Base-by-base conservation (phyloP, 2,329 filamentous ascomycete species). In the Trichoderma sp. region DNA sequence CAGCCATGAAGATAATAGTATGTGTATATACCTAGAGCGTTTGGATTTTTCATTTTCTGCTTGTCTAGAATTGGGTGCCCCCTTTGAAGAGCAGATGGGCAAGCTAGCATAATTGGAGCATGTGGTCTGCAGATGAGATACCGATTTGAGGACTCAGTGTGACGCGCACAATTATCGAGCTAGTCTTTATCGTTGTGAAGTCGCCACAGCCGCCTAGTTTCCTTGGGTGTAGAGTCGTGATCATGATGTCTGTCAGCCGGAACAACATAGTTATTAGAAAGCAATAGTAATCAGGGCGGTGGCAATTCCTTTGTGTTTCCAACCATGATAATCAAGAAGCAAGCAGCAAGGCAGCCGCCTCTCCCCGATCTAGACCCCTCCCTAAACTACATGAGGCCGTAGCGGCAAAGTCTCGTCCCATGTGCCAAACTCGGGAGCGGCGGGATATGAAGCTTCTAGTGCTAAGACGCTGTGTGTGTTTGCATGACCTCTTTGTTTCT, bases 351-450 rank as follows among this genome's bases (percentile, higher is more conserved):
- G 35, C 35, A 38, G 21, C 31, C 31, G 65, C 41, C 45, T 29
- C 50, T 68, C 29, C 41, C 65, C 35, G n/a, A 65, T 5, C 31
- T 14, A 6, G 16, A 29, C 18, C 35, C 45, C n/a, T 21, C n/a
- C 27, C 63, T 24, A 45, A 66, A 66, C 63, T 59, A 12, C 31
- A 68, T 24, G 29, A 56, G 66, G 66, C 6, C n/a, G 56, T 59
- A 29, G 66, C 27, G 66, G 66, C 16, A 59, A 68, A 68, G 66
- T 35, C 50, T 53, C 29, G 50, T 33, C 64, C 12, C 64, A 53
- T 56, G 50, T 56, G 50, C 50, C 27, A 53, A 31, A 41, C 41
- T 50, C 71, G 71, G 71, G 71, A 73, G 41, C 60, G 38, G 71
- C 71, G 71, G 67, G 69, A 64, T 21, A 35, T 45, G 59, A 33